Evolutionary conservation across 495 filamentous ascomycete species (phyloP).

Genomic region (Clohesyomyces aquaticus): DNA sequence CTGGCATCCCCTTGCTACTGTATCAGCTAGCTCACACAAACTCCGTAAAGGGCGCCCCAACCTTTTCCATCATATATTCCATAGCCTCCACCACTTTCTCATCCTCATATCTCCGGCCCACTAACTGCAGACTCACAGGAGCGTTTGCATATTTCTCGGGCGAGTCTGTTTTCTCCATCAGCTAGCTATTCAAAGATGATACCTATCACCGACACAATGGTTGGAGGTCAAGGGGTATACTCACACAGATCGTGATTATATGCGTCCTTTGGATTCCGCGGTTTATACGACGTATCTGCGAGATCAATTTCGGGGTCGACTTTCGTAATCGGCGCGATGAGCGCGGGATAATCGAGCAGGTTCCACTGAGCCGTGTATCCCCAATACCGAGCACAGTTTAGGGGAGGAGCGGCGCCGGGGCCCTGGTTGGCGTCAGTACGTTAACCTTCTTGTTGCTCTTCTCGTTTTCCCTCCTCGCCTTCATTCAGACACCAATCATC

Average conservation of each 20-base stretch:
- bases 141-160: constrained; percentile 45
- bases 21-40: constrained; percentile 22
- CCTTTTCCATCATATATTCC: constrained; percentile 47
- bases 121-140: constrained; percentile 50
- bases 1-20: too few relatives aligned
- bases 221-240: not conserved
- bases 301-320: constrained; percentile 48
- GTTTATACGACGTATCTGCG: constrained; percentile 46
- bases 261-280: constrained; percentile 49
- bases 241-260: constrained; percentile 44
- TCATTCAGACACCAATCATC: not conserved
- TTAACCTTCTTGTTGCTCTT: not conserved
- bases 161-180: constrained; percentile 28
- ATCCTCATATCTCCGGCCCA: constrained; percentile 51
- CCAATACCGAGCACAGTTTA: constrained; percentile 69
- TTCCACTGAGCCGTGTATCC: constrained; percentile 76
- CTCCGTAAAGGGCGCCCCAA: constrained; percentile 25
- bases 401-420: constrained; percentile 62
- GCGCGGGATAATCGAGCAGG: constrained; percentile 66
- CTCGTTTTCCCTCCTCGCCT: not conserved
- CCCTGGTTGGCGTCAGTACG: constrained; percentile 36
- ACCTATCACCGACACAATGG: not conserved
- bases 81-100: constrained; percentile 53
- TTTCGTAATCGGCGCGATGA: constrained; percentile 55
- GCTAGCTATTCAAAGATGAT: constrained; percentile 5